Percentiles rank a stretch among this genome's conserved stretches.
Evolutionary conservation across 106 monocot species (phyloP).

Genomic region (Apostasia shenzhenica): DNA sequence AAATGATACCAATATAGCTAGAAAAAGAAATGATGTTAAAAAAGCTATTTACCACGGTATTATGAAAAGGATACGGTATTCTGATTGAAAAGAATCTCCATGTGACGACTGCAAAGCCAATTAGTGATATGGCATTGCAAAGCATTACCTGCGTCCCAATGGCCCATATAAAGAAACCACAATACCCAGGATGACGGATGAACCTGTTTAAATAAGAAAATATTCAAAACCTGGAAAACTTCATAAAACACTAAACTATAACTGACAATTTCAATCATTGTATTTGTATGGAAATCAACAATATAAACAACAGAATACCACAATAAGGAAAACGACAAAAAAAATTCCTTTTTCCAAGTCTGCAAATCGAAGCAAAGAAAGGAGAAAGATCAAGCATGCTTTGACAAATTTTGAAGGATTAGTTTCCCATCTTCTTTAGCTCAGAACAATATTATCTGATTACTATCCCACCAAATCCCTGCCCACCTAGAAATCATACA

Average conservation of each 20-base stretch:
- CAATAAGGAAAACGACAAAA: too few species aligned
- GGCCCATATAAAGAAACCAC: slow-evolving; percentile 87
- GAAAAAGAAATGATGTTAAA: neutral
- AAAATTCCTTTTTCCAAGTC: too few species aligned
- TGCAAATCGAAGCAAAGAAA: too few species aligned
- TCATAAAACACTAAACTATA: neutral
- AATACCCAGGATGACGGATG: slow-evolving; percentile 88
- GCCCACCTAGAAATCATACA: too few species aligned
- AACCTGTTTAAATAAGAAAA: slow-evolving; percentile 35
- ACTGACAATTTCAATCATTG: too few species aligned
- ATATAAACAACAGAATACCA: too few species aligned
- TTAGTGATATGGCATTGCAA: slow-evolving; percentile 65
- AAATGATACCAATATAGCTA: neutral
- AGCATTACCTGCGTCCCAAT: slow-evolving; percentile 85
- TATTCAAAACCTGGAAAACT: neutral
- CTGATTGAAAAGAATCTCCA: slow-evolving; percentile 81
- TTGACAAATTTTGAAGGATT: too few species aligned
- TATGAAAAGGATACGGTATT: slow-evolving; percentile 69
- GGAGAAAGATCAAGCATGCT: too few species aligned
- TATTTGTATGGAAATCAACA: too few species aligned
- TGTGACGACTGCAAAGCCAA: slow-evolving; percentile 44
- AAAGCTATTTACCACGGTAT: neutral
- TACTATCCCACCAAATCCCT: too few species aligned
- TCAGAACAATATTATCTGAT: too few species aligned
- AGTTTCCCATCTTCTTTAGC: too few species aligned